phyloP scores from a whole-genome alignment of 352 stramenopile genomes.

The Hyaloperonospora brassicae region DNA sequence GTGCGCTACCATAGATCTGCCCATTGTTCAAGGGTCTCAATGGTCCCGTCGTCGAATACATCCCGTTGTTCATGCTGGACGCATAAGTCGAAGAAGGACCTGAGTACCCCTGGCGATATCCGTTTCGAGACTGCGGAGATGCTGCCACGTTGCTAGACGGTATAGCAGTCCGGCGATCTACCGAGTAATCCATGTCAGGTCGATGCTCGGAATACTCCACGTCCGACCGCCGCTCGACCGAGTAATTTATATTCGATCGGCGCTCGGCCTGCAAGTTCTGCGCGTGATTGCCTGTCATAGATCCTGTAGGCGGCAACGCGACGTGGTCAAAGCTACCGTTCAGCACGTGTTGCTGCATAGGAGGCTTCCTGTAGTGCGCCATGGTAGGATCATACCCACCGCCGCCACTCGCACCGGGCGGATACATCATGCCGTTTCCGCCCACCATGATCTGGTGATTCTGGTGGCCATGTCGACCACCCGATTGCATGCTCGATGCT shows the following conservation, averaged over 20 bases:
- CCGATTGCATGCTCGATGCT: conserved; percentile 18
- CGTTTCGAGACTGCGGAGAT: conserved; percentile 18
- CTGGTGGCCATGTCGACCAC: conserved; percentile 11
- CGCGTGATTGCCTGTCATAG: conserved; percentile 13
- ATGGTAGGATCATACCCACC: conserved; percentile 45
- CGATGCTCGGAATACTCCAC: conserved; percentile 38
- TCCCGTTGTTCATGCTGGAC: conserved; percentile 33
- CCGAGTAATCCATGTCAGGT: conserved; percentile 20
- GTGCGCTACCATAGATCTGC: conserved; percentile 21
- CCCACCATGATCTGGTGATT: conserved; percentile 21
- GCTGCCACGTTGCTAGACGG: conserved; percentile 21
- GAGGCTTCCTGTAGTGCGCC: conserved; percentile 40
- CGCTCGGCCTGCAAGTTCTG: conserved; percentile 41
- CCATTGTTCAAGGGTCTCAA: conserved; percentile 23
- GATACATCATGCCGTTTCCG: conserved; percentile 35
- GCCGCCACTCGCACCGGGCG: conserved; percentile 31
- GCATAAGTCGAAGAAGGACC: conserved; percentile 16
- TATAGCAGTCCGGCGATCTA: conserved; percentile 21
- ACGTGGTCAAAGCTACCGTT: conserved; percentile 35
- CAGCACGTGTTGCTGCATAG: conserved; percentile 30
- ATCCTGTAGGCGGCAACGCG: conserved; percentile 22
- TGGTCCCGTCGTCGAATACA: conserved; percentile 32
- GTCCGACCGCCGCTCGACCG: neutral
- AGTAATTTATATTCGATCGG: conserved; percentile 27
- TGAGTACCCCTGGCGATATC: conserved; percentile 25